Percentiles rank a stretch among this genome's conserved stretches.
These are phyloP conservation scores for Azolla pinnata DNA, from an alignment of 75 land plant species.

Conservation along the genomic window DNA sequence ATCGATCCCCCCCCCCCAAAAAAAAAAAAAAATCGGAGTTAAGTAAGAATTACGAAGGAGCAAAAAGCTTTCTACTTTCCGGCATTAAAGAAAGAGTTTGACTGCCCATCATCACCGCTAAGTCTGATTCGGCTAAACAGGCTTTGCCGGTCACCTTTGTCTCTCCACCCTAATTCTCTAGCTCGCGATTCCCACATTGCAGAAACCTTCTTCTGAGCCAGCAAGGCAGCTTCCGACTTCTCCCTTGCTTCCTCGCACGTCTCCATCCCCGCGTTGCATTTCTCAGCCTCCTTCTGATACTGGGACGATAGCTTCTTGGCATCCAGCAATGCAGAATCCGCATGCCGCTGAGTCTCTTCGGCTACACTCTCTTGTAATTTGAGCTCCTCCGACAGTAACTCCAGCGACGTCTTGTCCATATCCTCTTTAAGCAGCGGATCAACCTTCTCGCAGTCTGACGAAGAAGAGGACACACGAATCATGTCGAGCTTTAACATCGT, in stretches of 20 bases:
- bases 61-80: too few relatives aligned
- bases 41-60: too few relatives aligned
- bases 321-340: conserved; percentile 18
- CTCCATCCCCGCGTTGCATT: conserved; percentile 25
- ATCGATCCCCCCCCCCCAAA: too few relatives aligned
- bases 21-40: too few relatives aligned
- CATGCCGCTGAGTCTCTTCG: conserved; percentile 16
- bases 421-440: conserved; percentile 19
- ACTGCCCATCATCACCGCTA: too few relatives aligned
- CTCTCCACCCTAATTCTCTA: conserved; percentile 20
- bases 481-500: too few relatives aligned
- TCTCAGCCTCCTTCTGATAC: conserved; percentile 30
- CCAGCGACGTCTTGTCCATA: background rate
- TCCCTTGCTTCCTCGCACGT: conserved; percentile 29
- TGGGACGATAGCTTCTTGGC: conserved; percentile 27
- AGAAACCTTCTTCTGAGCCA: conserved; percentile 9
- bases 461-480: too few relatives aligned
- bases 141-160: background rate
- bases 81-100: too few relatives aligned
- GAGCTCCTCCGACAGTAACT: conserved; percentile 12
- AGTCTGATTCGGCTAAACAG: background rate
- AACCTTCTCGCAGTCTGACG: conserved; percentile 58
- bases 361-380: conserved; percentile 14
- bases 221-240: conserved; percentile 19
- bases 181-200: conserved; percentile 20